A percentile compares a stretch with the other conserved stretches of the same genome.
These are phyloP conservation scores for Brasenia schreberi DNA, from an alignment of 164 flowering plant genomes.

Conservation along the genomic window DNA sequence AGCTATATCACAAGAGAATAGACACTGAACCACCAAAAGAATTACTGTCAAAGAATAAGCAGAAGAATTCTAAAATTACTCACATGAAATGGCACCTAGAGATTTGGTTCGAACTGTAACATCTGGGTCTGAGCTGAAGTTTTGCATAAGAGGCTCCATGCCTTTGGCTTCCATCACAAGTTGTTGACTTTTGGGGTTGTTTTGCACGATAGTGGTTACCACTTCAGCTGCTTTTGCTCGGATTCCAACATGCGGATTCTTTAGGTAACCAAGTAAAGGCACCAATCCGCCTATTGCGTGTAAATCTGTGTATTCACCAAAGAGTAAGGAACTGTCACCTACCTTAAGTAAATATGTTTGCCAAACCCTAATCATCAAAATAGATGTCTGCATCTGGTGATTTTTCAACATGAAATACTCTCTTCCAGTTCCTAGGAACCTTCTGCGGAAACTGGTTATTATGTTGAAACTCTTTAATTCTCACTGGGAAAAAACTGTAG, in stretches of 20 bases:
- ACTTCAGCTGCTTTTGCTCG: slow-evolving; percentile 96
- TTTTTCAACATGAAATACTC: no score
- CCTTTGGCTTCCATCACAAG: slow-evolving; percentile 98
- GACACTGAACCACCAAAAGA: neutral
- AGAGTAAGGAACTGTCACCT: no score
- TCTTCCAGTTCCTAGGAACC: no score
- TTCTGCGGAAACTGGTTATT: no score
- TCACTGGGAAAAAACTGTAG: no score
- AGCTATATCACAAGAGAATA: slow-evolving; percentile 23
- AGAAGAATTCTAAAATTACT: slow-evolving; percentile 9
- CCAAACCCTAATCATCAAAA: no score
- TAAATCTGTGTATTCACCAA: slow-evolving; percentile 36
- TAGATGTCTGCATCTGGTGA: no score
- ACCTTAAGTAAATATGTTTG: no score
- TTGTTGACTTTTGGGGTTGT: slow-evolving; percentile 85
- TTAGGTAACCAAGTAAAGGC: slow-evolving; percentile 69
- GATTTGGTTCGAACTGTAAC: slow-evolving; percentile 68
- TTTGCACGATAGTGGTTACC: slow-evolving; percentile 85
- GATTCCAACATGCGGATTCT: slow-evolving; percentile 59
- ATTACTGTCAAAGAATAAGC: neutral
- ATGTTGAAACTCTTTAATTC: no score
- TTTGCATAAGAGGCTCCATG: slow-evolving; percentile 54
- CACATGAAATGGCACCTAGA: slow-evolving; percentile 94
- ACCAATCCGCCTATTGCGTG: slow-evolving; percentile 85
- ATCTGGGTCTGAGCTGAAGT: slow-evolving; percentile 78